A percentile compares a stretch with the other conserved stretches of the same genome.
These are phyloP conservation scores for Fagopyrum homotropicum DNA, from an alignment of 148 eudicot genomes.

Conservation along the genomic window DNA sequence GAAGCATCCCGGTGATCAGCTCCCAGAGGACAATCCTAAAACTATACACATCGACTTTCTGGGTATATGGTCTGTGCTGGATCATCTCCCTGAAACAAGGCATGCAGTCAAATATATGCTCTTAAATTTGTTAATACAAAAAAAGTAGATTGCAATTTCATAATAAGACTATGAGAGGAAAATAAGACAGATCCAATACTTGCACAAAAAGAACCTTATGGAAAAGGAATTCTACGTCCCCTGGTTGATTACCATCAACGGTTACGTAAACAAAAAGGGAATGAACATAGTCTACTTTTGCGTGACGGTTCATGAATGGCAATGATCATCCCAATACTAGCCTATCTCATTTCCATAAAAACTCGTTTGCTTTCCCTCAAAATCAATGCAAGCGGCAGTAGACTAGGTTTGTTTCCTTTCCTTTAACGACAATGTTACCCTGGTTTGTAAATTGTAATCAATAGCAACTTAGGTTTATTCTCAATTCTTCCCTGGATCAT, in stretches of 20 bases:
- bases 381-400: no score
- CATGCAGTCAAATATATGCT: background rate
- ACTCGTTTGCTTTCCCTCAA: no score
- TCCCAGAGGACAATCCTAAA: constrained; percentile 98
- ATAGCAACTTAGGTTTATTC: background rate
- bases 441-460: no score
- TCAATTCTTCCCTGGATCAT: background rate
- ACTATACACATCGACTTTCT: constrained; percentile 93
- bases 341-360: no score
- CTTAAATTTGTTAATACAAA: background rate
- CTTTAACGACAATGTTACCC: no score
- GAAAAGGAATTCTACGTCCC: background rate
- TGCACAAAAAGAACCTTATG: background rate
- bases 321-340: no score
- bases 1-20: constrained; percentile 89
- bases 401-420: no score
- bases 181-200: background rate
- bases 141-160: background rate
- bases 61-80: constrained; percentile 95
- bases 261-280: no score
- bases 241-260: no score
- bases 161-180: background rate
- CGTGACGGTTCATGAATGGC: no score
- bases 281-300: no score
- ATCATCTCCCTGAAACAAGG: constrained; percentile 74